Evolutionary conservation across 129 eudicot species (phyloP), one percentile per base, ranked within the genome.

Genomic region (Calendula officinalis): DNA sequence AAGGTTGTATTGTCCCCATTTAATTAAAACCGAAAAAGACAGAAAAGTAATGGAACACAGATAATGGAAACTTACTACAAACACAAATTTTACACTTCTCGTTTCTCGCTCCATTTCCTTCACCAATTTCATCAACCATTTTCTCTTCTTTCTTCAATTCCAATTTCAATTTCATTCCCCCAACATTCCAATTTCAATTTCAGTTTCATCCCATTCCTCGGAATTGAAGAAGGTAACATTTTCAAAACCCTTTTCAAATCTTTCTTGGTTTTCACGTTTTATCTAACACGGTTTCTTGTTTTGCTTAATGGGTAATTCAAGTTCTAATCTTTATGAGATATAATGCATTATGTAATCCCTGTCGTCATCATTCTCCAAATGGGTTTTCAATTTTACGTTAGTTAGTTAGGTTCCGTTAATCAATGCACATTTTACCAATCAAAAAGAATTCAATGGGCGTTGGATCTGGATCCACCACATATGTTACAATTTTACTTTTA

Each of bases 381-480:
- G 72, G 49, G 77, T 54, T 63, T 36, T 13, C 44, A 2, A 6
- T 73, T 65, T 74, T 49, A 48, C 78, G 72, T 56, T 65, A 22
- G 30, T 22, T 22, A 4, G 27, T 57, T 57, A 36, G 35, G 54
- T 56, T 46, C 30, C 67, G 0, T 73, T 73, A 64, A 48, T 66
- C 78, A 74, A 74, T 74, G 78, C 78, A 11, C 44, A 62, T 56
- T 8, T 40, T 39, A 38, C 12, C 41, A 22, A 22, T 22, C 30
- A 0, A 3, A 61, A 55, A 69, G 83, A 80, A 80, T 83, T 78
- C 83, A 78, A 36, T 74, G 94, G 61, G 75, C 78, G 16, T 67
- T 80, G 85, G 87, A 84, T 90, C 83, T 85, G 79, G 95, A 86
- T 90, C 89, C 86, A 83, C 84, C 80, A 74, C 80, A 77, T 75